Base-by-base conservation (phyloP, 2,329 filamentous ascomycete species). In the Xylariaceae sp. region DNA sequence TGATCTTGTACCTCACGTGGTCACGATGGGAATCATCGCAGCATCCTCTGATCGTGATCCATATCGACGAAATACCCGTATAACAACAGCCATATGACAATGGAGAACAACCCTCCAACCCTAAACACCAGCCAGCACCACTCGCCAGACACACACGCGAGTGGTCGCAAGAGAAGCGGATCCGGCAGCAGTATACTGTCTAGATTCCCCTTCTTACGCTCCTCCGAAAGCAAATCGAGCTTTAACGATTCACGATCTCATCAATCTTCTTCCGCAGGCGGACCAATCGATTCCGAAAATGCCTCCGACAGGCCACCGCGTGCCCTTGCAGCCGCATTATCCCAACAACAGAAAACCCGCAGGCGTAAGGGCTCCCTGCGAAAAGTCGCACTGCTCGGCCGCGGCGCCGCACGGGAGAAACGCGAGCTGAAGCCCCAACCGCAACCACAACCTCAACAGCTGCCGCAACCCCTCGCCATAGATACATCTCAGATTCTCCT, bases 341-440 rank as follows among this genome's bases (percentile, higher is more conserved):
- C 69, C 23, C 71, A 72, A 54, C 81, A 78, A 60, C 78, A 81
- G 56, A 82, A 77, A 71, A 85, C 85, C 43, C 81, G 92, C 53
- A 87, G 87, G 67, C 85, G 93, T 58, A 90, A 90, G 71, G 92
- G 92, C 3, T 96, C 93, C 9, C 79, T 97, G 71, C 85, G 93
- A 58, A 96, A 96, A 75, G 91, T 91, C 9, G 92, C 92, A 23
- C 79, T 96, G 45, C 80, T 96, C 16, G 91, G 91, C 14, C 89
- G 89, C 61, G 88, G 88, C 60, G 85, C 81, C 52, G 86, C 84
- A 72, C 81, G 83, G 58, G 86, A 85, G 65, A 81, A 75, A 68
- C 82, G 77, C 63, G 86, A 86, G 53, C 75, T 73, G 53, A 82
- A 78, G 52, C 71, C 76, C 16, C 66, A 58, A 41, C 80, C 56